Evolutionary conservation across 2,329 filamentous ascomycete species (phyloP).

Genomic region (Emergomyces pasteurianus): DNA sequence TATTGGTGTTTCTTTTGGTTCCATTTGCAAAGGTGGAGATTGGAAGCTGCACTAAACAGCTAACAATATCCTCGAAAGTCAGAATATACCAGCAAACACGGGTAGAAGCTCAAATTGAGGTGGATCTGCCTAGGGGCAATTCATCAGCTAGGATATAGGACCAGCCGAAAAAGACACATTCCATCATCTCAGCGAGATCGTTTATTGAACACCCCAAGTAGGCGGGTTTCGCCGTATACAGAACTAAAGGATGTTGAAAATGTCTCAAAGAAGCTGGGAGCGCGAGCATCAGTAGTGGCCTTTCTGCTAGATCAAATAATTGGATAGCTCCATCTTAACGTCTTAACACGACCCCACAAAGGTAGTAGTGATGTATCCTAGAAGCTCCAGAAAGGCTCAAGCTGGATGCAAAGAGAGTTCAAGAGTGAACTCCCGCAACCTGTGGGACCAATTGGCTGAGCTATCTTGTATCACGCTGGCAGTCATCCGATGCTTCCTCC

Average conservation of each 20-base stretch:
- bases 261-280: not conserved
- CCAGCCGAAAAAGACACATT: not conserved
- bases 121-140: not conserved
- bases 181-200: too few relatives aligned
- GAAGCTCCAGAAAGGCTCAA: not conserved
- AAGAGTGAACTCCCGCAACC: not conserved
- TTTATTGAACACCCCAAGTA: not conserved
- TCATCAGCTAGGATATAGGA: not conserved
- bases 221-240: not conserved
- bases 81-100: not conserved
- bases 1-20: not conserved
- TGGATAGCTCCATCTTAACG: not conserved
- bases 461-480: not conserved
- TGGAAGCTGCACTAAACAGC: not conserved
- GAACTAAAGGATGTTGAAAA: not conserved
- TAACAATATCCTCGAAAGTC: not conserved
- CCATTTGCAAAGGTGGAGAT: not conserved
- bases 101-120: not conserved
- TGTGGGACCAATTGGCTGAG: not conserved
- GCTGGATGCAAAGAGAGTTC: not conserved
- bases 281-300: not conserved
- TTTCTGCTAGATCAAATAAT: not conserved
- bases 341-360: not conserved
- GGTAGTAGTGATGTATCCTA: too few relatives aligned
- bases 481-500: not conserved